phyloP scores from a whole-genome alignment of 495 filamentous ascomycete genomes.

The Penicillium coffeae region DNA sequence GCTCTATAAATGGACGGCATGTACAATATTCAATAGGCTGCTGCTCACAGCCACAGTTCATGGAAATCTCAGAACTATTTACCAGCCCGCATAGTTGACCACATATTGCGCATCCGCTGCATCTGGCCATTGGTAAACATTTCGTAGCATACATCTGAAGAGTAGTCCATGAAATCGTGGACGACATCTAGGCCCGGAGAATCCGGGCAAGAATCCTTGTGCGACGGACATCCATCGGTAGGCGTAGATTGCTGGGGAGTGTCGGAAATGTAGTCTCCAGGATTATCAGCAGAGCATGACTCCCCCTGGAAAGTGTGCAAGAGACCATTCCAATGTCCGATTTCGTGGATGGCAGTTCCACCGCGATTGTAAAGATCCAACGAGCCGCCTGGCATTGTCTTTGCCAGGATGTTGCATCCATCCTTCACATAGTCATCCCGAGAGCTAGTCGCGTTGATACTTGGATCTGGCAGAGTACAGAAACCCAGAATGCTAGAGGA shows the following conservation, averaged over 20 bases:
- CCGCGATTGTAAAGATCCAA: slow-evolving; percentile 44
- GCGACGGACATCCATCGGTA: slow-evolving; percentile 47
- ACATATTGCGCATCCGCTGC: slow-evolving; percentile 46
- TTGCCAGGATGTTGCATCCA: slow-evolving; percentile 51
- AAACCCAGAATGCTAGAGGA: slow-evolving; percentile 43
- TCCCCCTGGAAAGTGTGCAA: slow-evolving; percentile 54
- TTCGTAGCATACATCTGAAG: slow-evolving; percentile 51
- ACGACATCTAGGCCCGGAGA: slow-evolving; percentile 45
- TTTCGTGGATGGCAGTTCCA: slow-evolving; percentile 52
- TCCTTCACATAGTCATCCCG: slow-evolving; percentile 41
- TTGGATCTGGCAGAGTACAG: slow-evolving; percentile 45
- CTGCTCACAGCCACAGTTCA: background rate
- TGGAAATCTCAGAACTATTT: slow-evolving; percentile 28
- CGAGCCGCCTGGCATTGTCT: slow-evolving; percentile 46
- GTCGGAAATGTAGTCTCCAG: slow-evolving; percentile 51
- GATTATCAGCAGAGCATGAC: slow-evolving; percentile 34
- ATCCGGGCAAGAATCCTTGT: slow-evolving; percentile 46
- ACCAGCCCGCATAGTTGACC: slow-evolving; percentile 36
- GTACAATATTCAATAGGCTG: background rate
- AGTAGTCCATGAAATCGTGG: slow-evolving; percentile 56
- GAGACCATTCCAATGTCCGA: slow-evolving; percentile 58
- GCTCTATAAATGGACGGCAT: background rate
- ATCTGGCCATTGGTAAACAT: slow-evolving; percentile 42
- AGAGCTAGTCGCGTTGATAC: slow-evolving; percentile 32
- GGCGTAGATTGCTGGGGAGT: slow-evolving; percentile 48